These are phyloP conservation scores for Cyclocybe aegerita DNA, from an alignment of 768 basidiomycete genomes.

Conservation along the genomic window DNA sequence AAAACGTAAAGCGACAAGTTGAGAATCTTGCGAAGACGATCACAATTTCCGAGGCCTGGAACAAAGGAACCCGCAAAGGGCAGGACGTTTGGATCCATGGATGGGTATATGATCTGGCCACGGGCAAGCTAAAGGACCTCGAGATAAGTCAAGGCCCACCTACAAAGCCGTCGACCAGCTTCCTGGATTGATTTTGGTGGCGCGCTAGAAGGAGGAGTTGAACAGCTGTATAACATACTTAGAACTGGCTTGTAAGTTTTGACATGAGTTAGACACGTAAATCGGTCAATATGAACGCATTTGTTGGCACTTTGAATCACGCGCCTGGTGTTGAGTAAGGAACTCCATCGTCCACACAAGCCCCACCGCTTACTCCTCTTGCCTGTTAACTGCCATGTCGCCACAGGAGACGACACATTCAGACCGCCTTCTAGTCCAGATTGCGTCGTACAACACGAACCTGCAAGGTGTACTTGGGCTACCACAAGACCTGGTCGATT, in stretches of 20 bases:
- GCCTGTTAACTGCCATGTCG: too few relatives aligned
- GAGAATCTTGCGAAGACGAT: conserved; percentile 46
- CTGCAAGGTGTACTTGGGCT: conserved; percentile 73
- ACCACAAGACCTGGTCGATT: conserved; percentile 87
- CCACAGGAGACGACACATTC: conserved; percentile 1
- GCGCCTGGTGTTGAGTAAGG: too few relatives aligned
- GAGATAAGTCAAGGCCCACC: conserved; percentile 42
- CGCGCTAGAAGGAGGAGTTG: too few relatives aligned
- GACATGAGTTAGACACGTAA: background rate
- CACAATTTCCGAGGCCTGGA: conserved; percentile 49
- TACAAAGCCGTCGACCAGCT: background rate
- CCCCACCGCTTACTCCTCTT: background rate
- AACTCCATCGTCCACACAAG: too few relatives aligned
- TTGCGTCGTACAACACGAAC: conserved; percentile 91
- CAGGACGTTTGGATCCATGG: conserved; percentile 63
- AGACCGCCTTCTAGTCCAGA: conserved; percentile 63
- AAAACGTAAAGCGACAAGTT: conserved; percentile 60
- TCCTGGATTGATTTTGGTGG: too few relatives aligned
- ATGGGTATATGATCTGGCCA: conserved; percentile 67
- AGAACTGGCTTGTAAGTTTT: background rate
- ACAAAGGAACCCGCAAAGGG: conserved; percentile 36
- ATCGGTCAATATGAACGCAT: background rate
- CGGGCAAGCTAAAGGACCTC: conserved; percentile 59
- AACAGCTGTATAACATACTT: too few relatives aligned
- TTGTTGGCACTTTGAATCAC: background rate